A percentile compares a stretch with the other conserved stretches of the same genome.
Conservation (phyloP, 2,329 filamentous ascomycete species). For the Colletotrichum tanaceti region DNA sequence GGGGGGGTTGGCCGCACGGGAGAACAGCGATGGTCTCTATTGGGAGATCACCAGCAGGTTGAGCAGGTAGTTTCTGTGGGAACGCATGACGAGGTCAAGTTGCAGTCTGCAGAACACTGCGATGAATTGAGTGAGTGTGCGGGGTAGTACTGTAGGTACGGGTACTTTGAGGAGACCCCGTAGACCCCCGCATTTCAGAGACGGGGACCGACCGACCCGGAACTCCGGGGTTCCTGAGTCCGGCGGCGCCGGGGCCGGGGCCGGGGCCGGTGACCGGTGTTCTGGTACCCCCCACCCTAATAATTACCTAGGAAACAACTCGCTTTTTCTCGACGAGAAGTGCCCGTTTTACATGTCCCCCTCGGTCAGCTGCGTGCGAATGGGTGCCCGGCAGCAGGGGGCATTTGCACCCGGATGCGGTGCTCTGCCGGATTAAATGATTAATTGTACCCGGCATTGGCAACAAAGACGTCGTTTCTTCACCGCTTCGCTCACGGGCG, state of each 20-base stretch:
- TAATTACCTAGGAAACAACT: too few species aligned
- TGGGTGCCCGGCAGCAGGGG: constrained; percentile 76
- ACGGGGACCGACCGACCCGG: constrained; percentile 1
- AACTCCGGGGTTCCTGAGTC: background rate
- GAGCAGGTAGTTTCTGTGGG: background rate
- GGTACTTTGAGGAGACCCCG: background rate
- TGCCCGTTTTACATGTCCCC: constrained; percentile 72
- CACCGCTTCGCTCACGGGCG: constrained; percentile 50
- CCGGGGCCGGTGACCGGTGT: background rate
- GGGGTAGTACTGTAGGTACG: too few species aligned
- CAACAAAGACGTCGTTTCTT: constrained; percentile 59
- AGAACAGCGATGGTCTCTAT: background rate
- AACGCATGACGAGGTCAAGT: background rate
- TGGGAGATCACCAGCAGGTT: background rate
- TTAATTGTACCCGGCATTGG: constrained; percentile 35
- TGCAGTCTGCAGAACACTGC: background rate
- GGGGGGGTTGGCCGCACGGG: too few species aligned
- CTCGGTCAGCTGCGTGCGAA: constrained; percentile 77
- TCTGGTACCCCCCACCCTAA: background rate
- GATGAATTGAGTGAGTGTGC: background rate
- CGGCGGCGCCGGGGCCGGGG: too few species aligned
- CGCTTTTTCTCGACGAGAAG: too few species aligned
- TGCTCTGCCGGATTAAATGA: constrained; percentile 61
- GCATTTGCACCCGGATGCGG: constrained; percentile 75
- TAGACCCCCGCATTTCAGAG: background rate